Evolutionary conservation across 768 basidiomycete genomes (phyloP), one percentile per base, ranked within the genome.

Genomic region (Podaxis mareebaensis): DNA sequence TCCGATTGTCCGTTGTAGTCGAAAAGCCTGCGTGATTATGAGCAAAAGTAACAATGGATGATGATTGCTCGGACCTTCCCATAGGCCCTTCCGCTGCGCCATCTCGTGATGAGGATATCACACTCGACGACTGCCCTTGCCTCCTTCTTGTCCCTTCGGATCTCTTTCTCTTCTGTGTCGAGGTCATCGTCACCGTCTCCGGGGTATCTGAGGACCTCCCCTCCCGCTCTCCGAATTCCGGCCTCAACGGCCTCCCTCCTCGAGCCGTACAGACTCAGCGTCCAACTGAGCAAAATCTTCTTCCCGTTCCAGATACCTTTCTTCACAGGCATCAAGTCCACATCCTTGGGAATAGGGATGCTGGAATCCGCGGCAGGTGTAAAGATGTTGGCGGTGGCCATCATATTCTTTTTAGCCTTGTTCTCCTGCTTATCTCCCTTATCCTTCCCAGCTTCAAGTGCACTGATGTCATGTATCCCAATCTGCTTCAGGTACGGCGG

Each of bases 71-170:
- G n/a, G 67, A 92, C 93, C 76, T 83, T 78, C 63, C 87, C 83
- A 74, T 90, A 96, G 0, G 87, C 85, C 60, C 77, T 75, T 2
- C 94, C 95, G 63, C 80, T 79, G 39, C 94, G 76, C 74, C 83
- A 89, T 63, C 85, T 77, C 11, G 90, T 87, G 15, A 97, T 77
- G n/a, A 90, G 80, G 0, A 94, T 78, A 72, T 96, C 93, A n/a
- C 84, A 86, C 22, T 81, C 76, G 0, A 73, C 74, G 0, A 87
- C 77, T 4, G 64, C 70, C 24, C 78, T 77, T 1, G 75, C 75
- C 67, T 84, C 84, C 12, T 76, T 64, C 39, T 64, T 63, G 13
- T 71, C 58, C 49, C 72, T 59, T 46, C 55, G 49, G 60, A 61
- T 67, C 67, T 74, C 72, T 17, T 65, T 64, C 24, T 58, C 66